Percentiles rank a stretch among this genome's conserved stretches.
Conservation (phyloP, 139 green algal genomes). For the Closterium sp. region DNA sequence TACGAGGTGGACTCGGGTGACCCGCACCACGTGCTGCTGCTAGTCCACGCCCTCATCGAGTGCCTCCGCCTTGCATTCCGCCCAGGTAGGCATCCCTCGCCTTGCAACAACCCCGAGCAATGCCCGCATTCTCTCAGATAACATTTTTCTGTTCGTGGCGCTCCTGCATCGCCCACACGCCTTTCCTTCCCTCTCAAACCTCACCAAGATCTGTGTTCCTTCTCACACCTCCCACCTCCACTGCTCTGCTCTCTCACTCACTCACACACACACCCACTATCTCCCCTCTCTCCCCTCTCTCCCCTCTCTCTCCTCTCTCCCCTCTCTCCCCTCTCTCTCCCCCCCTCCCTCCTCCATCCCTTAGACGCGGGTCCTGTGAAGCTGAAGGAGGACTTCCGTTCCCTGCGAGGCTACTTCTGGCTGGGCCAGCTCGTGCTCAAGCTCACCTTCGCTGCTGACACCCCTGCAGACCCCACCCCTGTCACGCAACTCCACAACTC, state of each 20-base stretch:
- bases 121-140: background rate
- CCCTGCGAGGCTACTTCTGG: constrained; percentile 13
- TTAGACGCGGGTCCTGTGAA: background rate
- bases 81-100: constrained; percentile 25
- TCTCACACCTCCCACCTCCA: background rate
- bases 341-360: background rate
- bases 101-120: constrained; percentile 2
- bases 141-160: background rate
- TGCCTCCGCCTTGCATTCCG: constrained; percentile 35
- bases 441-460: constrained; percentile 30
- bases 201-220: background rate
- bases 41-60: constrained; percentile 30
- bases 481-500: background rate
- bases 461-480: background rate
- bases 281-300: background rate
- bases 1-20: constrained; percentile 38
- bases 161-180: background rate
- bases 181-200: background rate
- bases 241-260: background rate
- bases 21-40: background rate
- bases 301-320: background rate
- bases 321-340: background rate
- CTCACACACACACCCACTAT: background rate
- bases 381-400: constrained; percentile 28
- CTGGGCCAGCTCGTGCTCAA: constrained; percentile 32